Evolutionary conservation across 805 yeast genomes (phyloP), one percentile per base, ranked within the genome.

Genomic region (Barnettozyma pratensis): DNA sequence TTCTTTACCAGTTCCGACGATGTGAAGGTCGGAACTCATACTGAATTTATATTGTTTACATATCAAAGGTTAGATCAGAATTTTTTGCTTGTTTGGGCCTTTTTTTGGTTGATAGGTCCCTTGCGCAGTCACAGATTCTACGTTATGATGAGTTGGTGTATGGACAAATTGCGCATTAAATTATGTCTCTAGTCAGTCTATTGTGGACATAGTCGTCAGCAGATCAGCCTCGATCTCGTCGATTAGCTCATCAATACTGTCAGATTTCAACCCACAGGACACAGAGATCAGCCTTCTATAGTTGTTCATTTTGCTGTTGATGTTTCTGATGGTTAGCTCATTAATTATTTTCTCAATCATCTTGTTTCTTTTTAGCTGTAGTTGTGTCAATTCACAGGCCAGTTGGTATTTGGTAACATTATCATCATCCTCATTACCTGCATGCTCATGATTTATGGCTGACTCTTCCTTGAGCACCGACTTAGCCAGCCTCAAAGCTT

Each of bases 181-280:
- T 12, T 11, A 8, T 35, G 37, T 35, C 11, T 35, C 37, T 39
- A 12, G 40, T 30, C 14, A 44, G 32, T 44, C 44, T 27, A 35
- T 27, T 5, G 32, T 40, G 5, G 50, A 44, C 28, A 51, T 59
- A 1, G 59, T 57, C 6, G 59, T 59, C 29, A 59, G 43, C 8
- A 71, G 52, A 49, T 70, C 75, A 28, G 65, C 63, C 49, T 71
- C 89, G 39, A 92, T 86, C 25, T 92, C 97, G 55, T 87, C 92
- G 44, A 92, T 72, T 50, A 89, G 73, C 31, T 87, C 85, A 55
- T 85, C 88, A 49, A 92, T 83, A 51, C 86, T 94, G 51, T 87
- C 95, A 25, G 83, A 75, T 44, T 82, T 79, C 47, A 89, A 74
- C 3, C 88, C 96, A 62, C 95, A 86, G 42, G 88, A 79, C 42